Percentiles rank a stretch among this genome's conserved stretches.
These are phyloP conservation scores for Incumbomyces lentus DNA, from an alignment of 2,329 filamentous ascomycete species.

Conservation along the genomic window DNA sequence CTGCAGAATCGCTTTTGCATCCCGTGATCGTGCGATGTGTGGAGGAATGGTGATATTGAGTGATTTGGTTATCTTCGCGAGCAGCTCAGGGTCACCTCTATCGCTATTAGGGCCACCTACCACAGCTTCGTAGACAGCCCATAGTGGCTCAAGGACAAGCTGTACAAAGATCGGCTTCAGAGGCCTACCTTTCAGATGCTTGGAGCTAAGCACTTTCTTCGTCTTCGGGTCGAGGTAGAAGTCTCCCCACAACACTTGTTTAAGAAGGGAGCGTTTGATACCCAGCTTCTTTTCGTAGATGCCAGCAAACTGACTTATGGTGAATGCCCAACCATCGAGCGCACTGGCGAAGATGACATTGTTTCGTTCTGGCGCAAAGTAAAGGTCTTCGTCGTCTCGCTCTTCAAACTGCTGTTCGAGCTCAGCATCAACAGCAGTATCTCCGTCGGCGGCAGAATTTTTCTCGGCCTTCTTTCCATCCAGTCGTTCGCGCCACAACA, in stretches of 20 bases:
- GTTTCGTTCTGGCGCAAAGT: conserved; percentile 95
- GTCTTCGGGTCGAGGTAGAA: conserved; percentile 96
- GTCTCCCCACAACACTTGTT: conserved; percentile 94
- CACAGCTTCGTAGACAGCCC: conserved; percentile 90
- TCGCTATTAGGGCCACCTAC: conserved; percentile 57
- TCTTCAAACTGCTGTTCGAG: conserved; percentile 63
- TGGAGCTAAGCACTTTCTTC: conserved; percentile 79
- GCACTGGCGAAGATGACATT: conserved; percentile 99
- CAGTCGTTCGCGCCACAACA: conserved; percentile 88
- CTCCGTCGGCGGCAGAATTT: conserved; percentile 25
- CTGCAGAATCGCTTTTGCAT: conserved; percentile 72
- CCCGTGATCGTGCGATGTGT: conserved; percentile 74
- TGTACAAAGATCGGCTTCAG: conserved; percentile 98
- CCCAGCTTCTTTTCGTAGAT: conserved; percentile 95
- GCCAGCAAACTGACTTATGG: conserved; percentile 81
- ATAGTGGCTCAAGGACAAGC: conserved; percentile 86
- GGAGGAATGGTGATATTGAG: conserved; percentile 71
- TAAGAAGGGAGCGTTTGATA: conserved; percentile 75
- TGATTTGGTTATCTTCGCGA: conserved; percentile 94
- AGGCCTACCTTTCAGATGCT: conserved; percentile 83
- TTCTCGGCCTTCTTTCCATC: conserved; percentile 65
- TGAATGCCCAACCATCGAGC: conserved; percentile 98
- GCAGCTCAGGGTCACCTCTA: conserved; percentile 67
- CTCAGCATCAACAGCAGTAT: conserved; percentile 28
- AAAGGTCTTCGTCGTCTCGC: conserved; percentile 89